Evolutionary conservation across 208 protist species (phyloP).

Genomic region (Vickermania spadyakhi): DNA sequence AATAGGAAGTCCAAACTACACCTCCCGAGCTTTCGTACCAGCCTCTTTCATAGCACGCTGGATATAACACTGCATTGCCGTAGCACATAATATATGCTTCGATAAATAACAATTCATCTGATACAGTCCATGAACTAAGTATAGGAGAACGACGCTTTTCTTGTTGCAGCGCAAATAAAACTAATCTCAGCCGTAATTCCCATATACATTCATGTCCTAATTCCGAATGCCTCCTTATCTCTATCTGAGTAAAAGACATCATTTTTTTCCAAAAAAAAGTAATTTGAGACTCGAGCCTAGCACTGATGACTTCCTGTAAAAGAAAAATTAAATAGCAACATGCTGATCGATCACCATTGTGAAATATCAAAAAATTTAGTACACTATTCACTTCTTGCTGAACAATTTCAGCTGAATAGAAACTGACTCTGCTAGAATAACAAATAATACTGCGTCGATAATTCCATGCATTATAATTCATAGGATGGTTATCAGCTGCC

Average conservation of each 20-base stretch:
- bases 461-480: conserved; percentile 85
- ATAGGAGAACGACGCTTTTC: not conserved
- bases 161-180: conserved; percentile 28
- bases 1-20: conserved; percentile 37
- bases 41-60: conserved; percentile 4
- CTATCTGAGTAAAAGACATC: conserved; percentile 26
- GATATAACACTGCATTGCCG: not conserved
- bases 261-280: conserved; percentile 18
- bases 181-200: conserved; percentile 46
- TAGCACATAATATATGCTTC: conserved; percentile 14
- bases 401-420: too few relatives aligned
- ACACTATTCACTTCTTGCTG: not conserved
- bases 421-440: not conserved
- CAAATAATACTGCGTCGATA: conserved; percentile 25
- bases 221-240: conserved; percentile 49
- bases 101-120: conserved; percentile 52
- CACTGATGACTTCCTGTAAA: conserved; percentile 4
- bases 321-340: conserved; percentile 52
- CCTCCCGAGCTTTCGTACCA: conserved; percentile 23
- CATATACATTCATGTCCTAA: conserved; percentile 70
- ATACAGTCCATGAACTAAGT: conserved; percentile 28
- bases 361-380: conserved; percentile 31
- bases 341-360: conserved; percentile 57
- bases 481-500: conserved; percentile 43
- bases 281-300: not conserved